Evolutionary conservation across 257 asterid species (phyloP), one percentile per base, ranked within the genome.

Genomic region (Scutellaria baicalensis): DNA sequence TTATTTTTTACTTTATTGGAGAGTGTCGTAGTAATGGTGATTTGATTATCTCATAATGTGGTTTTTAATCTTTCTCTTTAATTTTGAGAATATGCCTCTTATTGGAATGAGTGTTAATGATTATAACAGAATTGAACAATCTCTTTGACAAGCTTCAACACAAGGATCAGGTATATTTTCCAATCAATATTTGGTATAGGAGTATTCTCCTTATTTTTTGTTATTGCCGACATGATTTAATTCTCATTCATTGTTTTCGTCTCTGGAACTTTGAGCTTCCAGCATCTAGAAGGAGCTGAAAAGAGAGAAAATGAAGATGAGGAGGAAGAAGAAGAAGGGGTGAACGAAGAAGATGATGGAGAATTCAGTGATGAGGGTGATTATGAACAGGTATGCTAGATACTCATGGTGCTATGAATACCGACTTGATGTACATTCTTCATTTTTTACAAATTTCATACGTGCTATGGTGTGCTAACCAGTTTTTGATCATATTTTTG

Each of bases 291-390:
- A 55, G 80, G 43, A 51, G 61, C 74, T 44, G 90, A 80, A 33
- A 72, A 75, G 45, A 78, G 88, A 59, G 92, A 84, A 23, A 80
- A 78, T 9, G 96, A 82, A 14, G 87, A 79, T 0, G 85, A 82
- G 0, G 95, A 84, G 23, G 89, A 89, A 13, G 89, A 81, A 2
- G 86, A 76, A 11, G 84, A 83, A 1, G 66, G 1, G 23, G 79
- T 0, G 21, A 18, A 59, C n/a, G 88, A 79, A 33, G 88, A 83
- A 56, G 92, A 81, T 0, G 95, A 84, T 0, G 86, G 77, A 64
- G 96, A 84, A 72, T 69, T 44, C 51, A 83, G 86, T 51, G 90
- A 82, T 14, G 88, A 87, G 17, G 92, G 90, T 20, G 96, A 87
- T 59, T 91, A 89, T 54, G 83, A 70, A 65, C 85, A 80, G 89